Evolutionary conservation across 2,329 filamentous ascomycete genomes (phyloP).

Genomic region (Sporothrix humicola): DNA sequence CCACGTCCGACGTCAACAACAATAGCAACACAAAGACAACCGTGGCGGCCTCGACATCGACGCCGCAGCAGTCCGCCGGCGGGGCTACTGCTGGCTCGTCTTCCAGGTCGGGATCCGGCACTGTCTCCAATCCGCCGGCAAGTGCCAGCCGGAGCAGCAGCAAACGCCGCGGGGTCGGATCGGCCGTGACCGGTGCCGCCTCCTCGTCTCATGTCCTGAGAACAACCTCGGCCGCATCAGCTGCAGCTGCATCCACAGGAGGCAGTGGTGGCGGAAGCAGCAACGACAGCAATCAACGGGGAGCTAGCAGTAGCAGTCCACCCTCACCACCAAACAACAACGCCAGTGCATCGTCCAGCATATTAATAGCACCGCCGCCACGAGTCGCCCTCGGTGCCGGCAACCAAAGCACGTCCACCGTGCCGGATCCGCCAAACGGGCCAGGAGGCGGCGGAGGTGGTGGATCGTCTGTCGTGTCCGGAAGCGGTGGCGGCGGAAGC

Average conservation of each 20-base stretch:
- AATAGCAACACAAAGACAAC: background rate
- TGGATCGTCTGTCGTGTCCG: no score
- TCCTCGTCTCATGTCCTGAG: constrained; percentile 43
- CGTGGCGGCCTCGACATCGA: constrained; percentile 7
- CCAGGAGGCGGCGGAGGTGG: background rate
- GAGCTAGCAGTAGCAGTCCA: constrained; percentile 15
- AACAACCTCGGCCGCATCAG: constrained; percentile 42
- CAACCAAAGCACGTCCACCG: constrained; percentile 18
- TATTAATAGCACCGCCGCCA: constrained; percentile 50
- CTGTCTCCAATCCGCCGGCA: no score
- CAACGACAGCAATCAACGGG: constrained; percentile 28
- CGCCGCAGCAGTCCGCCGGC: background rate
- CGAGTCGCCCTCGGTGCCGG: constrained; percentile 45
- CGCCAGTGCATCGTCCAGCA: constrained; percentile 35
- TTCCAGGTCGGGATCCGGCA: constrained; percentile 3
- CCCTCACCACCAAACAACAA: constrained; percentile 37
- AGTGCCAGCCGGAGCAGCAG: constrained; percentile 27
- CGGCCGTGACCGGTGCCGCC: background rate
- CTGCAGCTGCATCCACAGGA: background rate
- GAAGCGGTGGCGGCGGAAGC: background rate
- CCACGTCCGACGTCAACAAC: constrained; percentile 17
- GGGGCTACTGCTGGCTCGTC: background rate
- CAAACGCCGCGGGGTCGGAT: constrained; percentile 42
- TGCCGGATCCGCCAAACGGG: constrained; percentile 8
- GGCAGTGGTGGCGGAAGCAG: constrained; percentile 26